Evolutionary conservation across 345 rosid genomes (phyloP), one percentile per base, ranked within the genome.

Genomic region (Noccaea bulbosa): DNA sequence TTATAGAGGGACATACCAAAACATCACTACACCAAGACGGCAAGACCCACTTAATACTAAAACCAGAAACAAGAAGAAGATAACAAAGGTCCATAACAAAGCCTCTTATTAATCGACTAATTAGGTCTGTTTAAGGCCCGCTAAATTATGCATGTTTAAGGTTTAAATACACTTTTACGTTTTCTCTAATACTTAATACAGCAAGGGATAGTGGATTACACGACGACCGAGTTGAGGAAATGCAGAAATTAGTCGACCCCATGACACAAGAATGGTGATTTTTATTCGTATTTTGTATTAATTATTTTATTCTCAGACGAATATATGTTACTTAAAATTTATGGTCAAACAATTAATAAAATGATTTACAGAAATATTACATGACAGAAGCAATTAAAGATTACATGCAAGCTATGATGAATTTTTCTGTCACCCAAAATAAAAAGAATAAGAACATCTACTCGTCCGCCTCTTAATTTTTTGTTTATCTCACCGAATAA

Each of bases 221-320:
- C 70, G 59, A 65, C 48, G 59, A 65, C 48, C 48, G 11, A 22
- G 59, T 65, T 9, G 38, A 51, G 38, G 2, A 22, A 50, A 8
- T 22, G 27, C 22, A 48, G 8, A 34, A 17, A 24, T 37, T 37
- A 50, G 70, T 65, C 34, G 49, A 27, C 24, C 14, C 14, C 70
- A 65, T 65, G 70, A 49, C 47, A 65, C 3, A 20, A 62, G 22
- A 62, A 16, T 33, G 32, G 12, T 16, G 32, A 6, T 33, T 46
- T 46, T 46, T 46, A 0, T 11, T 5, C 15, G 6, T 30, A 9
- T 33, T 14, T 35, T 34, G 4, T 57, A 16, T 37, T 1, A 12
- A 6, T 0, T 56, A 56, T 55, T 15, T 34, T 9, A 16, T 35
- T 5, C 44, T 56, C 24, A 10, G n/a, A 14, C 20, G 11, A 17